Conservation (phyloP, 768 basidiomycete genomes). For the Tulasnella sp. region DNA sequence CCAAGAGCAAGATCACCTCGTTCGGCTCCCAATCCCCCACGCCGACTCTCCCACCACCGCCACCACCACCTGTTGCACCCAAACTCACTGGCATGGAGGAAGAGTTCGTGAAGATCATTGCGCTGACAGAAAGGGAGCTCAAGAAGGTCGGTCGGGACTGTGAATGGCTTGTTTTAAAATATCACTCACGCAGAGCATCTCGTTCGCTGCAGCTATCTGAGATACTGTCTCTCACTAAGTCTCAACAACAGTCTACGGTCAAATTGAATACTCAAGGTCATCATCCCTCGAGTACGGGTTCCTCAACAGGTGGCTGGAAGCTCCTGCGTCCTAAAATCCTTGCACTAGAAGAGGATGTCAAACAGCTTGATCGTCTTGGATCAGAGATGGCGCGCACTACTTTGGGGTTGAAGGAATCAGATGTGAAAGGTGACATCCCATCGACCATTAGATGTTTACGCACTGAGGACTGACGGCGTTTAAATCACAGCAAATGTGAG, state of each 20-base stretch:
- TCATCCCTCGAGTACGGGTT: background rate
- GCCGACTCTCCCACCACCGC: conserved; percentile 6
- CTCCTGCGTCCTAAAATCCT: conserved; percentile 2
- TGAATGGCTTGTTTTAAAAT: background rate
- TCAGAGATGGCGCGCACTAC: background rate
- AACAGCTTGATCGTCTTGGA: background rate
- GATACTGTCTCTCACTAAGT: background rate
- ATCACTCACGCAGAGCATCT: background rate
- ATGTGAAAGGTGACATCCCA: no score
- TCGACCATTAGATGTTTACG: no score
- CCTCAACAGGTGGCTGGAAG: conserved; percentile 4
- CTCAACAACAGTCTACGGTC: background rate
- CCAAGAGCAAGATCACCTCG: no score
- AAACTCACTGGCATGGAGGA: conserved; percentile 44
- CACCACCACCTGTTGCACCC: conserved; percentile 14
- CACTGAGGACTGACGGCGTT: conserved; percentile 3
- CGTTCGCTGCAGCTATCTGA: background rate
- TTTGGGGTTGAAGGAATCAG: no score
- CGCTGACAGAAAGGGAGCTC: conserved; percentile 41
- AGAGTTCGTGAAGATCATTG: conserved; percentile 46
- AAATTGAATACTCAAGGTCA: background rate
- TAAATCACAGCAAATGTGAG: conserved; percentile 57
- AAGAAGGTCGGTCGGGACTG: conserved; percentile 40
- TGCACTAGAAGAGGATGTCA: conserved; percentile 14
- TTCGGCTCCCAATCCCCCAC: conserved; percentile 1